A percentile compares a stretch with the other conserved stretches of the same genome.
phyloP scores from a whole-genome alignment of 306 rosid genomes.

The Prunus salicina region DNA sequence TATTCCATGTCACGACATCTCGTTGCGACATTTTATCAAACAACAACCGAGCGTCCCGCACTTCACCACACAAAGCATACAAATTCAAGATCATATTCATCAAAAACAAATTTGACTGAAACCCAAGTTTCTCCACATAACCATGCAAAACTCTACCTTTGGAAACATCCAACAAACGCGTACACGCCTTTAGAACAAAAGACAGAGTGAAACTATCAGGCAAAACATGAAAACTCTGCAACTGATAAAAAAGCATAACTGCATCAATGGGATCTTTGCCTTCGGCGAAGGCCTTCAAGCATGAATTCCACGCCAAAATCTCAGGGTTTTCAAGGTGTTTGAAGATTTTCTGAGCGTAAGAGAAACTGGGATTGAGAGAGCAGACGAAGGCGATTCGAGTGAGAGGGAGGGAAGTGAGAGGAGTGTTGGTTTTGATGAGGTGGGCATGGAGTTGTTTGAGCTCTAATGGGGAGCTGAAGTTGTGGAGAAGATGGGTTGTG shows the following conservation, averaged over 20 bases:
- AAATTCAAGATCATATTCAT: constrained; percentile 43
- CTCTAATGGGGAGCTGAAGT: constrained; percentile 48
- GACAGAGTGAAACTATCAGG: constrained; percentile 46
- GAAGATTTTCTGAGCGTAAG: constrained; percentile 39
- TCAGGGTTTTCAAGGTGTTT: constrained; percentile 17
- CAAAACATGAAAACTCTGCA: constrained; percentile 28
- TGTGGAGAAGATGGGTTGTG: constrained; percentile 33
- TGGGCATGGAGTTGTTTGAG: constrained; percentile 60
- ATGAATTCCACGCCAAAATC: constrained; percentile 37
- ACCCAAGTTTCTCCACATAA: constrained; percentile 49
- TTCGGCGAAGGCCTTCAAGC: constrained; percentile 40
- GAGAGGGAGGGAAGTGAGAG: constrained; percentile 45
- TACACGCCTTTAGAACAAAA: constrained; percentile 51
- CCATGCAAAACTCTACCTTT: constrained; percentile 51
- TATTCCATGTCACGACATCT: constrained; percentile 53
- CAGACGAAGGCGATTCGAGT: constrained; percentile 41
- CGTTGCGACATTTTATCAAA: constrained; percentile 47
- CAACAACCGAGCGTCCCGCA: constrained; percentile 37
- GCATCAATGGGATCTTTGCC: constrained; percentile 36
- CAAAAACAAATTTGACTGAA: constrained; percentile 38
- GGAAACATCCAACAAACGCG: constrained; percentile 27
- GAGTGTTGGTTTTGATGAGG: constrained; percentile 41
- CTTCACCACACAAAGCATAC: constrained; percentile 31
- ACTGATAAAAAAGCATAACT: constrained; percentile 31
- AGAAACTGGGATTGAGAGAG: constrained; percentile 38